These are phyloP conservation scores for Alternaria ventricosa DNA, from an alignment of 2,329 filamentous ascomycete genomes.

Conservation along the genomic window DNA sequence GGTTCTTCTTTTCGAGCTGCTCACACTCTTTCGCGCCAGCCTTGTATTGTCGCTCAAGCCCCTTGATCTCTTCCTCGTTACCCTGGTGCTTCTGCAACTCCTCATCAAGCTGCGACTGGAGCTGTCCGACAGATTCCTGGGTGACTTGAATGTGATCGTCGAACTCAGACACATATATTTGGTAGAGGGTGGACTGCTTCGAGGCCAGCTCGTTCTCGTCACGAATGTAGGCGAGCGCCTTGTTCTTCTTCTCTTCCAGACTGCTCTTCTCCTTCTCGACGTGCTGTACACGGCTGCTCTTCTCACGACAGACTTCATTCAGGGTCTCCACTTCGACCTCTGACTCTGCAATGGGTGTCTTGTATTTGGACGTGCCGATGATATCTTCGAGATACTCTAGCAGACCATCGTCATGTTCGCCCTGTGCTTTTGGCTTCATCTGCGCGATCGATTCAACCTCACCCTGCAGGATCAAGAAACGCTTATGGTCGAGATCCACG, in stretches of 20 bases:
- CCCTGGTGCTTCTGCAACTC: constrained; percentile 93
- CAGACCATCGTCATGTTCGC: constrained; percentile 94
- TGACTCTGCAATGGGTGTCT: constrained; percentile 93
- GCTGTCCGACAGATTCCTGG: constrained; percentile 86
- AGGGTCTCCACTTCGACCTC: constrained; percentile 87
- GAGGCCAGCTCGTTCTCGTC: constrained; percentile 91
- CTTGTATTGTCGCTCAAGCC: constrained; percentile 83
- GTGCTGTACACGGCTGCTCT: constrained; percentile 92
- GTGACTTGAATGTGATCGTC: constrained; percentile 88
- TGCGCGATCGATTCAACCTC: constrained; percentile 99
- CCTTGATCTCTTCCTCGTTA: constrained; percentile 87
- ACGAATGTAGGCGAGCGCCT: constrained; percentile 83
- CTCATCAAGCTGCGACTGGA: constrained; percentile 83
- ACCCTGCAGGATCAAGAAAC: constrained; percentile 95
- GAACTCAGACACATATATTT: constrained; percentile 88
- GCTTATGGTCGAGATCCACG: constrained; percentile 96
- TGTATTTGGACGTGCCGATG: constrained; percentile 98
- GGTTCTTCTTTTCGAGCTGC: constrained; percentile 78
- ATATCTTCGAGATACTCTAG: constrained; percentile 98
- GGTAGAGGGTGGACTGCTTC: constrained; percentile 91
- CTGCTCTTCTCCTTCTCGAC: constrained; percentile 96
- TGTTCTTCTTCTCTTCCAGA: constrained; percentile 95
- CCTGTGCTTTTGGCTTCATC: constrained; percentile 96
- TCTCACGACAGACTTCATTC: constrained; percentile 94
- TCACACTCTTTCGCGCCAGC: constrained; percentile 84